Percentiles rank a stretch among this genome's conserved stretches.
Conservation (phyloP, 371 early-diverging fungal species). For the Saksenaea vasiformis region DNA sequence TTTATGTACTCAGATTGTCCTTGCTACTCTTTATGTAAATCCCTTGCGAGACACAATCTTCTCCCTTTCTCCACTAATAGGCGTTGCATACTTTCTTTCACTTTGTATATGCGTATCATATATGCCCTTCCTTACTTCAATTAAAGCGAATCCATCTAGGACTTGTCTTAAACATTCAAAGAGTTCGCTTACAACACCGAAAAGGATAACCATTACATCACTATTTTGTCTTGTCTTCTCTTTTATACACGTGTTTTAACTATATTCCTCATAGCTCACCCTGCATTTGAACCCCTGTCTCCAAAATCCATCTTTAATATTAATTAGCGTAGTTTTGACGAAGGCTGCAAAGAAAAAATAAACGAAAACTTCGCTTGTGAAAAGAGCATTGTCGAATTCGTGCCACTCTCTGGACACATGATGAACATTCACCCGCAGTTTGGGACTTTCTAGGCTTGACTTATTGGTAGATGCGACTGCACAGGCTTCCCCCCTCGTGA, state of each 20-base stretch:
- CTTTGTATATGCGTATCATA: conserved; percentile 16
- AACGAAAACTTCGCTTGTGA: too few relatives aligned
- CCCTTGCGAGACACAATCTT: conserved; percentile 2
- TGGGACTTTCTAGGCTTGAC: too few relatives aligned
- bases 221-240: background rate
- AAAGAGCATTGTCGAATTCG: too few relatives aligned
- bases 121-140: background rate
- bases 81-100: conserved; percentile 11
- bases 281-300: too few relatives aligned
- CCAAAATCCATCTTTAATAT: too few relatives aligned
- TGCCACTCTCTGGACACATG: too few relatives aligned
- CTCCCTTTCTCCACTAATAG: background rate
- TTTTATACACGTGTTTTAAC: background rate
- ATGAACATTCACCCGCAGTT: too few relatives aligned
- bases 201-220: background rate
- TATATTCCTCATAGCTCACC: too few relatives aligned
- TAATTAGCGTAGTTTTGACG: too few relatives aligned
- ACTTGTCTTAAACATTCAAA: background rate
- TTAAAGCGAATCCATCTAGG: background rate
- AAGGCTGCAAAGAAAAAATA: too few relatives aligned
- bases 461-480: too few relatives aligned
- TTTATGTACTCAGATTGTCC: conserved; percentile 9
- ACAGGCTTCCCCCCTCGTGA: too few relatives aligned
- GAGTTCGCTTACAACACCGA: background rate
- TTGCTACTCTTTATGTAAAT: conserved; percentile 9